Evolutionary conservation across 1,139 yeast genomes (phyloP).

Genomic region (Candida sp.): DNA sequence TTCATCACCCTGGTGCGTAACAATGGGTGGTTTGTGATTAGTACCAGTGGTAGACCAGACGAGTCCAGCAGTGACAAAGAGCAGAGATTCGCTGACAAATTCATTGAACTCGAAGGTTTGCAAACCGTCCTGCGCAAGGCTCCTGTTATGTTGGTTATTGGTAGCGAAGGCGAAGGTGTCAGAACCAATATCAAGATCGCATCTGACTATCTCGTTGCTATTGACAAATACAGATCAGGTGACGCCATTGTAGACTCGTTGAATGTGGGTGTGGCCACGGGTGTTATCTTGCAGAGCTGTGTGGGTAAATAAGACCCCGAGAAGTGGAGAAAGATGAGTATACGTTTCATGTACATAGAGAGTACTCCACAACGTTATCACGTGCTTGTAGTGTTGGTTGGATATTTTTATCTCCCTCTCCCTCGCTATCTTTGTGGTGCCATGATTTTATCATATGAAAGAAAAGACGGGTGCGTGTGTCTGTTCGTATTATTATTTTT

Average conservation of each 20-base stretch:
- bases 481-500: neutral
- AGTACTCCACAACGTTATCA: neutral
- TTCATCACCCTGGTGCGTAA: conserved; percentile 60
- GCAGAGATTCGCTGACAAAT: conserved; percentile 29
- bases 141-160: conserved; percentile 77
- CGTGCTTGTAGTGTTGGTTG: neutral
- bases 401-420: neutral
- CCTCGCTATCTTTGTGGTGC: neutral
- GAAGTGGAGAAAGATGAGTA: neutral
- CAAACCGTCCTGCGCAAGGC: conserved; percentile 40
- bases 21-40: conserved; percentile 75
- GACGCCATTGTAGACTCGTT: conserved; percentile 70
- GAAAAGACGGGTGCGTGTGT: neutral
- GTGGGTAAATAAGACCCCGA: neutral
- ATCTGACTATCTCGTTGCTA: conserved; percentile 67
- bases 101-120: conserved; percentile 47
- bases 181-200: conserved; percentile 65
- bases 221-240: conserved; percentile 38
- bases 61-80: conserved; percentile 23
- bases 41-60: conserved; percentile 54
- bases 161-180: conserved; percentile 87
- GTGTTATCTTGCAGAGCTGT: conserved; percentile 49
- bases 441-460: neutral
- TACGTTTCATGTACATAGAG: neutral
- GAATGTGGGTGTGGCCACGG: conserved; percentile 91